Evolutionary conservation across 257 asterid genomes (phyloP).

Genomic region (Penstemon newberryi): DNA sequence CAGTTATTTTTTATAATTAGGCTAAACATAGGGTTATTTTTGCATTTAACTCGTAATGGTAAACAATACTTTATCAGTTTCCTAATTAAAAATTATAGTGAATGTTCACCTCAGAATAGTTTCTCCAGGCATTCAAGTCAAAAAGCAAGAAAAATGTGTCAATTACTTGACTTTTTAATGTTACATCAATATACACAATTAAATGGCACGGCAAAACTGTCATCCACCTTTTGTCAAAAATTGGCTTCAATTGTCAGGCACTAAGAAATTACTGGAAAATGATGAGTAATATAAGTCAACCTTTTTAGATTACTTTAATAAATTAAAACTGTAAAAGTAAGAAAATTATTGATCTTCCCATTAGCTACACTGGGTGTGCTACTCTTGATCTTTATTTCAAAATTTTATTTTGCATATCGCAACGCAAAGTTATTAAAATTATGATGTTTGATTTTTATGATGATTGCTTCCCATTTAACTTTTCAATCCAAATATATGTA

Average conservation of each 20-base stretch:
- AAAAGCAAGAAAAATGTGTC: constrained; percentile 21
- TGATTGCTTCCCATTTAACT: too few relatives aligned
- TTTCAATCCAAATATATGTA: too few relatives aligned
- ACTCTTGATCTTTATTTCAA: too few relatives aligned
- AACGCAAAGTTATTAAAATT: too few relatives aligned
- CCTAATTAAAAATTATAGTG: too few relatives aligned
- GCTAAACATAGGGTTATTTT: too few relatives aligned
- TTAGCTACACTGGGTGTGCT: constrained; percentile 4
- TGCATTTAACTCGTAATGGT: too few relatives aligned
- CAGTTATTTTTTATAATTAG: too few relatives aligned
- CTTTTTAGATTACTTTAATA: background rate
- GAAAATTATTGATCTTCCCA: constrained; percentile 16
- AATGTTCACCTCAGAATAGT: constrained; percentile 12
- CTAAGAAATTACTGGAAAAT: too few relatives aligned
- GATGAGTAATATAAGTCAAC: background rate
- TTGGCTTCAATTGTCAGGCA: background rate
- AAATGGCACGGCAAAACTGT: constrained; percentile 7
- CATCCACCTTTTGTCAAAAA: constrained; percentile 17
- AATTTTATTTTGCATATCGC: too few relatives aligned
- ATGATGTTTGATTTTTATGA: too few relatives aligned
- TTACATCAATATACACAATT: constrained; percentile 23
- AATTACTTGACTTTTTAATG: constrained; percentile 16
- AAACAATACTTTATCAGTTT: too few relatives aligned
- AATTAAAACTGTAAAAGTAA: background rate
- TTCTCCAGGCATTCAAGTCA: constrained; percentile 30